Conservation (phyloP, 345 rosid species). For the Mangifera indica region DNA sequence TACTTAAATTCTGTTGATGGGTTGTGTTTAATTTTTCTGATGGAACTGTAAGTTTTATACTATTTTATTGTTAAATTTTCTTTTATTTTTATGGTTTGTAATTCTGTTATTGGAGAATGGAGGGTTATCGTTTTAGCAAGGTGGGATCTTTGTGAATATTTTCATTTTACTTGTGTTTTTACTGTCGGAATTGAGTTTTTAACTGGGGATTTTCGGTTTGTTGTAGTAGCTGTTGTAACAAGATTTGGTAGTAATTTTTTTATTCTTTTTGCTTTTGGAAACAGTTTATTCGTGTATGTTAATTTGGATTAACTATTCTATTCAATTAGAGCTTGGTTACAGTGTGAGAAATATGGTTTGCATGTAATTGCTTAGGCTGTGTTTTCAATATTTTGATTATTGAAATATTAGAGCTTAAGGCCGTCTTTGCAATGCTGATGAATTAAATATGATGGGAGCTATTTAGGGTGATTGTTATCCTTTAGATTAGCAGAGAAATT, state of each 20-base stretch:
- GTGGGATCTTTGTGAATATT: constrained; percentile 19
- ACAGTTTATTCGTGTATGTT: not conserved
- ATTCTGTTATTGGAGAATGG: not conserved
- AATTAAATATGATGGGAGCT: not conserved
- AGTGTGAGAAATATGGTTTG: not conserved
- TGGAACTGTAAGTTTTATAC: not conserved
- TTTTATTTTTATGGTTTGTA: not conserved
- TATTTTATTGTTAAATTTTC: not conserved
- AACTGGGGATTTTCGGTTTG: not conserved
- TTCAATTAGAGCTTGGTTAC: not conserved
- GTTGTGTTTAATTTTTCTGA: constrained; percentile 13
- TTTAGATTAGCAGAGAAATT: not conserved
- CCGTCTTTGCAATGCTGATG: not conserved
- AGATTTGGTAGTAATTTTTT: not conserved
- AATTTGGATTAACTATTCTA: not conserved
- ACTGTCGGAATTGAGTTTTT: not conserved
- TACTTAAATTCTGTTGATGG: not conserved
- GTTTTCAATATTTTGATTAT: not conserved
- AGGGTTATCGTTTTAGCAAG: constrained; percentile 5
- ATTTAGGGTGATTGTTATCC: not conserved
- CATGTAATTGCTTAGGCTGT: not conserved
- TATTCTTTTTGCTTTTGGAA: not conserved
- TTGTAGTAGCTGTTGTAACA: not conserved
- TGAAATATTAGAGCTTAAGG: not conserved
- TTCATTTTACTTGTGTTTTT: not conserved